These are phyloP conservation scores for Avena eriantha DNA, from an alignment of 176 grass and related monocot species.

Conservation along the genomic window DNA sequence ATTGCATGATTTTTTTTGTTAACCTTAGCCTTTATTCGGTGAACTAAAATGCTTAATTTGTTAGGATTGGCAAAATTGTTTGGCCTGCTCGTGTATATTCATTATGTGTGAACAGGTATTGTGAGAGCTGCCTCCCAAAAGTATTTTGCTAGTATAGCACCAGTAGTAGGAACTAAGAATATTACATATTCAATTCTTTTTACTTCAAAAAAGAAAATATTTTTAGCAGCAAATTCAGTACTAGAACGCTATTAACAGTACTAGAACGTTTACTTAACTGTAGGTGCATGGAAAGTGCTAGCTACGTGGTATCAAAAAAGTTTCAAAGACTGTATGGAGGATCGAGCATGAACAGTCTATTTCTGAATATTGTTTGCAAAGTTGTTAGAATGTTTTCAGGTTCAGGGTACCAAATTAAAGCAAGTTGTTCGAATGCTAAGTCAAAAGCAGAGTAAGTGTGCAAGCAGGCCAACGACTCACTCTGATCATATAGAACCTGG, in stretches of 20 bases:
- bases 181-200: background rate
- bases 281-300: background rate
- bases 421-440: slow-evolving; percentile 14
- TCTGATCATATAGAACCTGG: no score
- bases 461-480: no score
- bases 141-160: background rate
- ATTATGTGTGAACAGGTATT: background rate
- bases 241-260: background rate
- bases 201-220: no score
- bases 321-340: background rate
- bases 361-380: background rate
- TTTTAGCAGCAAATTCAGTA: background rate
- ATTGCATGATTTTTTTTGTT: background rate
- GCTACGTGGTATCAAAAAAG: background rate
- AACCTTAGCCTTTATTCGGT: background rate
- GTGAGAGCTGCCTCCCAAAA: background rate
- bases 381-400: background rate
- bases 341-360: background rate
- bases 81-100: background rate
- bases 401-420: background rate
- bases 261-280: background rate
- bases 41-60: slow-evolving; percentile 29
- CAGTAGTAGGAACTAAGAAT: background rate
- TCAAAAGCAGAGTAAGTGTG: background rate
- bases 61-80: background rate